Evolutionary conservation across 108 stramenopile genomes (phyloP).

Genomic region (Cyclotella sp.): DNA sequence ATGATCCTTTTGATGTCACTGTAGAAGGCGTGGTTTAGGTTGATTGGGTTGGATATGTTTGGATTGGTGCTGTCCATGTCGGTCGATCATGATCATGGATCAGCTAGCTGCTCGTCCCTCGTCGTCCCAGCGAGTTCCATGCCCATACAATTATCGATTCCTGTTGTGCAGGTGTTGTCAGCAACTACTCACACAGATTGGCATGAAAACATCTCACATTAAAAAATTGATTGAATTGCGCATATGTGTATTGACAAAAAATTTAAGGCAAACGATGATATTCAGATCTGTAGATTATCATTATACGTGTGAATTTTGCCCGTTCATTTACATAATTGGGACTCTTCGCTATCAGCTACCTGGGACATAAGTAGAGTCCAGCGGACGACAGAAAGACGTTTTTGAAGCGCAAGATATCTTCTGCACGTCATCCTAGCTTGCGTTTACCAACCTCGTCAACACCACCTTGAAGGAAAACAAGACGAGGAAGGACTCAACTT

Average conservation of each 20-base stretch:
- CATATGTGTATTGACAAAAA: not conserved
- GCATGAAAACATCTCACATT: too few species aligned
- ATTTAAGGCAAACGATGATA: not conserved
- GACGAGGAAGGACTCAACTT: not conserved
- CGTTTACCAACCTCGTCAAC: not conserved
- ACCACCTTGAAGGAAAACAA: not conserved
- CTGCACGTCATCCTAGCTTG: slow-evolving; percentile 4
- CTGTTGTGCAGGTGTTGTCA: too few species aligned
- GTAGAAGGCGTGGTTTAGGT: too few species aligned
- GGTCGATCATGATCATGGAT: too few species aligned
- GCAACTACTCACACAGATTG: too few species aligned
- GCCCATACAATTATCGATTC: too few species aligned
- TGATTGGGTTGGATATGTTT: too few species aligned
- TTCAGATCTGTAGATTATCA: not conserved
- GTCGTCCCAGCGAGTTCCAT: too few species aligned
- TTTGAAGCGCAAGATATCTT: not conserved
- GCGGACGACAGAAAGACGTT: slow-evolving; percentile 13
- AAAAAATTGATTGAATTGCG: too few species aligned
- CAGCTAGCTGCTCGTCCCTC: too few species aligned
- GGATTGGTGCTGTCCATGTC: too few species aligned
- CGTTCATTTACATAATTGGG: not conserved
- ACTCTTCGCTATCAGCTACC: not conserved
- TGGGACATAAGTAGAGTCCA: not conserved
- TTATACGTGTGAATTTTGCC: not conserved
- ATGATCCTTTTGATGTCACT: too few species aligned